A percentile compares a stretch with the other conserved stretches of the same genome.
These are phyloP conservation scores for Penicillium sp. DNA, from an alignment of 2,329 filamentous ascomycete genomes.

Conservation along the genomic window DNA sequence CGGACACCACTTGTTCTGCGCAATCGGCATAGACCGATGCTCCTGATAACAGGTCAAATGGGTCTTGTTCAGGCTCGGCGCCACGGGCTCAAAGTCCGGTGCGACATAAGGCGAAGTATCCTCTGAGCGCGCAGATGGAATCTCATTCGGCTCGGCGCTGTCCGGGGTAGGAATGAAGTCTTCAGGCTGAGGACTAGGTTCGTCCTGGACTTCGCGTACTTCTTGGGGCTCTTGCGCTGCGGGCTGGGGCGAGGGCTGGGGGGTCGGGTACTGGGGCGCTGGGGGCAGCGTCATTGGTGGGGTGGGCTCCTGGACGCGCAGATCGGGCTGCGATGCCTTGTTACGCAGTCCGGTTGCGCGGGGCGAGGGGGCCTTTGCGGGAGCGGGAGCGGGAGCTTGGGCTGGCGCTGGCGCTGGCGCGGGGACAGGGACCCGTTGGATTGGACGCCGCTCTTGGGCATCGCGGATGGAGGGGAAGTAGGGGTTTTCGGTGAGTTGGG, in stretches of 20 bases:
- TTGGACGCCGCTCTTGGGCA: conserved; percentile 2
- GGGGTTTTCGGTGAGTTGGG: conserved; percentile 6
- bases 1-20: conserved; percentile 42
- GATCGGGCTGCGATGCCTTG: background rate
- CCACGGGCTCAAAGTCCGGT: conserved; percentile 35
- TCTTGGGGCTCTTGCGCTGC: background rate
- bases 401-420: background rate
- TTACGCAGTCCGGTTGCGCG: background rate
- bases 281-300: background rate
- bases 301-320: background rate
- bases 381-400: background rate
- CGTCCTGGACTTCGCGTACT: conserved; percentile 9
- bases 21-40: conserved; percentile 37
- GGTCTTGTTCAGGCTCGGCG: conserved; percentile 36
- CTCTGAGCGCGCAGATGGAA: conserved; percentile 11
- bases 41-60: conserved; percentile 44
- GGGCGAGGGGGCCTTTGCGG: background rate
- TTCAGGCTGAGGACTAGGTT: conserved; percentile 25
- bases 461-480: conserved; percentile 7
- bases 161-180: conserved; percentile 38
- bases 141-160: conserved; percentile 20
- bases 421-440: conserved; percentile 7
- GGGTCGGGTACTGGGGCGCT: background rate
- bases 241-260: too few relatives aligned
- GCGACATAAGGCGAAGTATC: conserved; percentile 23